Conservation (phyloP, 176 grass and related monocot species). For the Paspalum vaginatum region DNA sequence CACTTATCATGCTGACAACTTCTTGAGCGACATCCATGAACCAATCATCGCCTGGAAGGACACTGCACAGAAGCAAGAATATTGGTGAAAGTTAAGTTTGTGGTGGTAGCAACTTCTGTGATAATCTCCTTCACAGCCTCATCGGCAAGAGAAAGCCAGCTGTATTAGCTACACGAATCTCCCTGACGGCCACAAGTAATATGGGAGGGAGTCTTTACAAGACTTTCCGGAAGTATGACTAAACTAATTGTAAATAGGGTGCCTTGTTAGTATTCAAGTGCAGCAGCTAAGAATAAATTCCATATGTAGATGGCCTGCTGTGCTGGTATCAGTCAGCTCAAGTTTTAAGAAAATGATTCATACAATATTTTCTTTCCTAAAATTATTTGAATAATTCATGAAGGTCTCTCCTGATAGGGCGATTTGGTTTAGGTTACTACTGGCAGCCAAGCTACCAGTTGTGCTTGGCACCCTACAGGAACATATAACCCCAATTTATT, state of each 20-base stretch:
- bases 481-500: constrained; percentile 3
- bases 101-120: neutral
- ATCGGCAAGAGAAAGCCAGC: no score
- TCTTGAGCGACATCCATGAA: constrained; percentile 87
- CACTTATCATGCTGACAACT: constrained; percentile 69
- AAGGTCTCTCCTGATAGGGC: neutral
- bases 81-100: neutral
- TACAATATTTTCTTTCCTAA: neutral
- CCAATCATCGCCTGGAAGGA: constrained; percentile 76
- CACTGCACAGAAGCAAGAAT: constrained; percentile 53
- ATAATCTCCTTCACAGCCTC: no score
- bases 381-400: constrained; percentile 17
- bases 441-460: neutral
- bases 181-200: neutral
- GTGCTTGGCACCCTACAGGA: neutral
- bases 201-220: neutral
- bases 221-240: neutral
- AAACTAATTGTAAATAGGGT: neutral
- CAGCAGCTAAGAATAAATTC: neutral
- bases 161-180: neutral
- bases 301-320: neutral
- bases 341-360: neutral
- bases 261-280: constrained; percentile 8
- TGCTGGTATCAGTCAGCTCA: neutral
- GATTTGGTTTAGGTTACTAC: neutral